Evolutionary conservation across 495 filamentous ascomycete species (phyloP).

Genomic region (Elaphomyces granulatus): DNA sequence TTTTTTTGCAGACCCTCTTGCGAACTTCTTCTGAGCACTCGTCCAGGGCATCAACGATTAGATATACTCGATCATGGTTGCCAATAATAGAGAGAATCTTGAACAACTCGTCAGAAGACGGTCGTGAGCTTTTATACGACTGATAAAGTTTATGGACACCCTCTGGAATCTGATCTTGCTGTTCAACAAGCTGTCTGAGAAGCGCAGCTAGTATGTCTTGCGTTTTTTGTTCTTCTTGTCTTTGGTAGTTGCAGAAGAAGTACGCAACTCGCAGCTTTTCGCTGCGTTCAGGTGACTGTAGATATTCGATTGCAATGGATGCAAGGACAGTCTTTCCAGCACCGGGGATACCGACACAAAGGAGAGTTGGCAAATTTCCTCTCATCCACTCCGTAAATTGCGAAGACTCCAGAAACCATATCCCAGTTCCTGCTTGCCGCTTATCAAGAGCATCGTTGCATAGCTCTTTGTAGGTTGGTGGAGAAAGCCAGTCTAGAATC

Average conservation of each 20-base stretch:
- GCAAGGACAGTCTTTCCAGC: conserved; percentile 31
- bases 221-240: conserved; percentile 19
- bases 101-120: not conserved
- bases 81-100: not conserved
- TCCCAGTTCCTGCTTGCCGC: conserved; percentile 2
- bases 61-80: conserved; percentile 9
- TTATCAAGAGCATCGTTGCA: not conserved
- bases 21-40: conserved; percentile 9
- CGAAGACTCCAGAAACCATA: conserved; percentile 1
- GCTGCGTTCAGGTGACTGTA: conserved; percentile 6
- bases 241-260: conserved; percentile 27
- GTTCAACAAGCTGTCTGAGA: conserved; percentile 24
- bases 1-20: conserved; percentile 1
- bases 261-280: conserved; percentile 20
- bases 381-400: not conserved
- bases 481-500: conserved; percentile 2
- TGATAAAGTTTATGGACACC: conserved; percentile 11
- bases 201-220: conserved; percentile 19
- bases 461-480: not conserved
- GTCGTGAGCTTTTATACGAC: not conserved
- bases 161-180: conserved; percentile 9
- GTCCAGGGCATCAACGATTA: conserved; percentile 30
- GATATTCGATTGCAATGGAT: conserved; percentile 17
- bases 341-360: conserved; percentile 27
- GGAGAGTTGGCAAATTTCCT: conserved; percentile 7